Conservation (phyloP, 768 basidiomycete genomes). For the Xerocomus spinulosus region DNA sequence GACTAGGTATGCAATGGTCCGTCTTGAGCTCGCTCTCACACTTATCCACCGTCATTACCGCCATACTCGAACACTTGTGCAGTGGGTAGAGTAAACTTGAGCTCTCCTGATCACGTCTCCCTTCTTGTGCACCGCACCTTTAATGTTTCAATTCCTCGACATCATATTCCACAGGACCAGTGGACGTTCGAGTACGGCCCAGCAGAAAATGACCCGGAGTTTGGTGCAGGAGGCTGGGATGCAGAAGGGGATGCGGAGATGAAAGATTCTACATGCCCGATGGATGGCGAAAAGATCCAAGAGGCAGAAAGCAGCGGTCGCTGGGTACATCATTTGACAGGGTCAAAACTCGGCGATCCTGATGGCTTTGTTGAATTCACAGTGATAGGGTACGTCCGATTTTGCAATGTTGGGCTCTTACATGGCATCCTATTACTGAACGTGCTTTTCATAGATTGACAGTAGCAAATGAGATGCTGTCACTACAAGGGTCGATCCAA, state of each 20-base stretch:
- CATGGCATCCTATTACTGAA: slow-evolving; percentile 3
- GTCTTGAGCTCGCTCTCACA: neutral
- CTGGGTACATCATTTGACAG: slow-evolving; percentile 76
- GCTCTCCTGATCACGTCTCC: slow-evolving; percentile 88
- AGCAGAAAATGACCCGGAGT: slow-evolving; percentile 76
- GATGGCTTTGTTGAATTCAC: slow-evolving; percentile 74
- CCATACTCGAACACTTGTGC: slow-evolving; percentile 1
- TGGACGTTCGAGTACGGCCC: slow-evolving; percentile 88
- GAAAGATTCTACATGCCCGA: neutral
- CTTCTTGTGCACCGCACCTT: slow-evolving; percentile 88
- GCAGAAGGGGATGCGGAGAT: slow-evolving; percentile 16
- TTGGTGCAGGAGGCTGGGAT: slow-evolving; percentile 35
- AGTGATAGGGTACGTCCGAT: slow-evolving; percentile 64
- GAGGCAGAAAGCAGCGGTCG: slow-evolving; percentile 54
- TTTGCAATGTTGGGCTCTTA: neutral
- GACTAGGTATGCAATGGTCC: slow-evolving; percentile 51
- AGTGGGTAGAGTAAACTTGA: slow-evolving; percentile 87
- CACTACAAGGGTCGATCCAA: slow-evolving; percentile 80
- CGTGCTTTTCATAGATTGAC: slow-evolving; percentile 52
- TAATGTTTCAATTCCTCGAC: slow-evolving; percentile 90
- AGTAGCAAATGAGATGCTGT: slow-evolving; percentile 91
- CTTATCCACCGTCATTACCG: neutral
- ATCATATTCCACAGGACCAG: slow-evolving; percentile 76
- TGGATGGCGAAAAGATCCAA: slow-evolving; percentile 19
- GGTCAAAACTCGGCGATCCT: slow-evolving; percentile 59